Percentiles rank a stretch among this genome's conserved stretches.
These are phyloP conservation scores for Aureobasidium pullulans DNA, from an alignment of 2,329 filamentous ascomycete species.

Conservation along the genomic window DNA sequence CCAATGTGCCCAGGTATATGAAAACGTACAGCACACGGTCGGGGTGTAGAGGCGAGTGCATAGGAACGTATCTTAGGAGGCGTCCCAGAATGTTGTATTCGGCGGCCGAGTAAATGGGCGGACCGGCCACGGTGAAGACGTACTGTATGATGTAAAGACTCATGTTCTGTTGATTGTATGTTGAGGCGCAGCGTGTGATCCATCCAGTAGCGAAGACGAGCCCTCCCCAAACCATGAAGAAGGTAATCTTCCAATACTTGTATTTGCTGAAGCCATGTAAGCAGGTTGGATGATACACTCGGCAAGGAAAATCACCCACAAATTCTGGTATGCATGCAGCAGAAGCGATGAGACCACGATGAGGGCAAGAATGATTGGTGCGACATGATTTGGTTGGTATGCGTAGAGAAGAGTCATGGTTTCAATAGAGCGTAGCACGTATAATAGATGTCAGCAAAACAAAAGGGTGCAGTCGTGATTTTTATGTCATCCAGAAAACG, in stretches of 20 bases:
- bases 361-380: constrained; percentile 47
- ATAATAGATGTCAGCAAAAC: no score
- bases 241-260: constrained; percentile 15
- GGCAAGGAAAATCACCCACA: not conserved
- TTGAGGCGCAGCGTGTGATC: constrained; percentile 45
- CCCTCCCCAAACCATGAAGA: constrained; percentile 22
- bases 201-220: constrained; percentile 43
- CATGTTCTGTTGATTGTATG: constrained; percentile 42
- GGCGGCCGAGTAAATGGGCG: constrained; percentile 50
- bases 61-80: constrained; percentile 54
- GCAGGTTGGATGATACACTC: constrained; percentile 23
- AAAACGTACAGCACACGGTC: constrained; percentile 54
- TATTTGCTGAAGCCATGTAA: constrained; percentile 24
- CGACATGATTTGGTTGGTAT: constrained; percentile 44
- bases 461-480: no score
- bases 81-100: constrained; percentile 57
- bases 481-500: no score
- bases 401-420: no score
- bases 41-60: constrained; percentile 51
- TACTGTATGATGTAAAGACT: constrained; percentile 34
- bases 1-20: constrained; percentile 43
- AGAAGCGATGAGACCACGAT: constrained; percentile 40
- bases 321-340: constrained; percentile 42
- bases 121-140: constrained; percentile 38
- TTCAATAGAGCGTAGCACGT: no score